Evolutionary conservation across 257 asterid genomes (phyloP).

Genomic region (Jaltomata sinuosa): DNA sequence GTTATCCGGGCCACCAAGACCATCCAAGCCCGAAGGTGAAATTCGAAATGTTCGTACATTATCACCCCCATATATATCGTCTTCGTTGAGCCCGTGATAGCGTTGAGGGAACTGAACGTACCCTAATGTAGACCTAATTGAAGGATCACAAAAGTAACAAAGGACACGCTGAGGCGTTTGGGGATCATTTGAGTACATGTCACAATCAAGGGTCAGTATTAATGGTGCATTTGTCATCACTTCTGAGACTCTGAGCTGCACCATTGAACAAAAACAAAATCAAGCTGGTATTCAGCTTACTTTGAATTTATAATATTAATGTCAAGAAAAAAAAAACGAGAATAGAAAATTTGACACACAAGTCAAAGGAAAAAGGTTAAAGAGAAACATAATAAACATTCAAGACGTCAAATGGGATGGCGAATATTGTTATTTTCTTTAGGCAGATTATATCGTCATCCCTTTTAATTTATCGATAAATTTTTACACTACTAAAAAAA

Average conservation of each 20-base stretch:
- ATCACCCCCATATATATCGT: conserved; percentile 16
- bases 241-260: conserved; percentile 24
- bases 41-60: background rate
- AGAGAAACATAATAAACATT: no score
- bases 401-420: no score
- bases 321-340: no score
- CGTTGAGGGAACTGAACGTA: conserved; percentile 25
- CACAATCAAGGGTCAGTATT: conserved; percentile 30
- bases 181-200: conserved; percentile 26
- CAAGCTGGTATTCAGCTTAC: background rate
- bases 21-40: conserved; percentile 29
- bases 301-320: no score
- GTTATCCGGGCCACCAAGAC: conserved; percentile 46
- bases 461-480: no score
- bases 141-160: conserved; percentile 21
- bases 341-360: no score
- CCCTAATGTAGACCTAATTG: conserved; percentile 6
- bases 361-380: no score
- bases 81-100: conserved; percentile 14
- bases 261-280: background rate
- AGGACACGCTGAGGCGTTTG: conserved; percentile 20
- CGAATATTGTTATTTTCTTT: no score
- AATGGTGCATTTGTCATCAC: conserved; percentile 29
- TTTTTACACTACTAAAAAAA: no score
- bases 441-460: no score